Evolutionary conservation across 2,329 filamentous ascomycete genomes (phyloP), one percentile per base, ranked within the genome.

Genomic region (Cercospora canescens): DNA sequence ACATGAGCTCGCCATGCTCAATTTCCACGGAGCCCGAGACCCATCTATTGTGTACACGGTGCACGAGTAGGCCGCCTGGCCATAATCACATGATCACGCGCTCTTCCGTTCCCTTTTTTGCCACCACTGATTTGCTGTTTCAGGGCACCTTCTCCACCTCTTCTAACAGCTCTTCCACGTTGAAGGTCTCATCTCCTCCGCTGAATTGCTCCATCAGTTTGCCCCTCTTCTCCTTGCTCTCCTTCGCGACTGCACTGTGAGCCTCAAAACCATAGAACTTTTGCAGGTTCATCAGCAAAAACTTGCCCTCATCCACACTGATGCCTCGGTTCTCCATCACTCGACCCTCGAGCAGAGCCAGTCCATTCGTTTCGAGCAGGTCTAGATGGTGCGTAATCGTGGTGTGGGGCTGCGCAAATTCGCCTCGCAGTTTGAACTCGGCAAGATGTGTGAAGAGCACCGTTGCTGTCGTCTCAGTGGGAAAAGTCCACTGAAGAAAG

Each of bases 401-500:
- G 0, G 95, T 99, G 76, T 99, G 95, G 55, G 95, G 94, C 79
- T 91, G 88, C 52, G 93, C 93, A 76, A 89, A 99, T 79, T 97
- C 92, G 60, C 94, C 94, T 60, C 94, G 86, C 65, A 92, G 81
- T 84, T 98, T 97, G 82, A 91, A 99, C 77, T 97, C 93, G 16
- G 92, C 94, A 34, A 99, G 85, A 75, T 95, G 91, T 0, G 95
- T 99, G 81, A 99, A 98, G 35, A 99, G 88, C 6, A 98, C 81
- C 34, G 81, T 86, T 0, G 81, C 80, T 1, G 83, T 84, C 1
- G 84, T 80, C 2, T 84, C 82, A 0, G 88, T 85, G 67, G 96
- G 94, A 79, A 97, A 97, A 0, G 91, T 91, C 93, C 96, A 99
- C 80, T 99, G 94, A 68, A 99, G 81, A 79, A 96, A 97, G 80